phyloP scores from a whole-genome alignment of 2,329 filamentous ascomycete species.

The Colletotrichum nymphaeae region DNA sequence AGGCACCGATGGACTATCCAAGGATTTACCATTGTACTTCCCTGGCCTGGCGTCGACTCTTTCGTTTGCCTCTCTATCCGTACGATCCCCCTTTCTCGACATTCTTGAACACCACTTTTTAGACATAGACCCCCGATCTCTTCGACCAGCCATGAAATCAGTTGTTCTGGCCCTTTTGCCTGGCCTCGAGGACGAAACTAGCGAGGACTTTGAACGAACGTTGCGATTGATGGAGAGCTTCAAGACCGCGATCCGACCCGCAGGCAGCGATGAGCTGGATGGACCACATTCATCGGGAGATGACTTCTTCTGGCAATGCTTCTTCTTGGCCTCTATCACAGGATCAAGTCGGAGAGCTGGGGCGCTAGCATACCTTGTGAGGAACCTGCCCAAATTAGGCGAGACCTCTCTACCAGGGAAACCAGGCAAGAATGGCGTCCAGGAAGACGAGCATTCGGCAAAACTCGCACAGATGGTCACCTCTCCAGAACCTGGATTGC shows the following conservation, averaged over 20 bases:
- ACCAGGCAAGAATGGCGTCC: slow-evolving; percentile 42
- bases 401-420: slow-evolving; percentile 46
- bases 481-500: slow-evolving; percentile 88
- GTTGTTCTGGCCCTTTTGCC: slow-evolving; percentile 90
- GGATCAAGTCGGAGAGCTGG: slow-evolving; percentile 87
- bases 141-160: slow-evolving; percentile 90
- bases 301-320: slow-evolving; percentile 98
- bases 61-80: slow-evolving; percentile 93
- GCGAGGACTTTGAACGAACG: slow-evolving; percentile 95
- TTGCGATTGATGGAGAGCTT: slow-evolving; percentile 82
- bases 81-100: slow-evolving; percentile 86
- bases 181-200: slow-evolving; percentile 94
- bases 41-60: slow-evolving; percentile 90
- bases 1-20: slow-evolving; percentile 81
- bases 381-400: slow-evolving; percentile 80
- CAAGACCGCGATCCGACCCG: slow-evolving; percentile 73
- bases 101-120: slow-evolving; percentile 86
- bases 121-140: slow-evolving; percentile 73
- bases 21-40: slow-evolving; percentile 87
- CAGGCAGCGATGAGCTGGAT: slow-evolving; percentile 61
- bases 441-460: slow-evolving; percentile 58
- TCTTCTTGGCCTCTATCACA: slow-evolving; percentile 93
- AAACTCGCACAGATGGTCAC: slow-evolving; percentile 76
- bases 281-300: slow-evolving; percentile 71
- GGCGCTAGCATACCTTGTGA: slow-evolving; percentile 85